Conservation (phyloP, 73 alveolate genomes). For the Loxodes magnus region DNA sequence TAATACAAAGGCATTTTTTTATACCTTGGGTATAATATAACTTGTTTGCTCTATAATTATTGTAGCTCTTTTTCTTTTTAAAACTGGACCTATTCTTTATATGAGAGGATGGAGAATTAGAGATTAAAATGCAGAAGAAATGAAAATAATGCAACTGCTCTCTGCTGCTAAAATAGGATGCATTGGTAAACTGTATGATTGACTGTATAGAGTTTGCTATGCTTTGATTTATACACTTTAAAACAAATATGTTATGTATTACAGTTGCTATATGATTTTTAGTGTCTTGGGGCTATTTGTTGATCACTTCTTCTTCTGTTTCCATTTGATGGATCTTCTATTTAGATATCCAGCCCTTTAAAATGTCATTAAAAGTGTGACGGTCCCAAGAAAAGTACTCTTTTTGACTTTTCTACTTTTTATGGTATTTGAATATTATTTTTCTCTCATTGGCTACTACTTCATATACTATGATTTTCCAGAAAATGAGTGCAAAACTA, state of each 20-base stretch:
- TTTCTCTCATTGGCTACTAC: constrained; percentile 71
- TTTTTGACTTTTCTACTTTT: constrained; percentile 80
- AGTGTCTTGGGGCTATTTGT: constrained; percentile 68
- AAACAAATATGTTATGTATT: constrained; percentile 45
- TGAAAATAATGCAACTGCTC: too few relatives aligned
- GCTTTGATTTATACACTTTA: constrained; percentile 21
- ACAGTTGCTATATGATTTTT: constrained; percentile 59
- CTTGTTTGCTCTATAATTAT: not conserved
- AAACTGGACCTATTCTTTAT: not conserved
- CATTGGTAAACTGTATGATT: not conserved
- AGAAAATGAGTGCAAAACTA: constrained; percentile 35
- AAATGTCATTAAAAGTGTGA: constrained; percentile 74
- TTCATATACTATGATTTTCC: constrained; percentile 35
- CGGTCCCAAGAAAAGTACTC: constrained; percentile 67
- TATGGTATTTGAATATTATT: constrained; percentile 65
- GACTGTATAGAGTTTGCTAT: not conserved
- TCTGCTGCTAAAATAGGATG: not conserved
- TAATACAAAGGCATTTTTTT: not conserved
- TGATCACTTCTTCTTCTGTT: constrained; percentile 73
- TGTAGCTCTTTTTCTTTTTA: not conserved
- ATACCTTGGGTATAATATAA: not conserved
- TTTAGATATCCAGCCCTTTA: constrained; percentile 60
- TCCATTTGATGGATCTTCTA: constrained; percentile 75
- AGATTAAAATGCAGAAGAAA: too few relatives aligned
- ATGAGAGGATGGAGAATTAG: constrained; percentile 7